phyloP scores from a whole-genome alignment of 768 basidiomycete species.

The Mycena epipterygia region DNA sequence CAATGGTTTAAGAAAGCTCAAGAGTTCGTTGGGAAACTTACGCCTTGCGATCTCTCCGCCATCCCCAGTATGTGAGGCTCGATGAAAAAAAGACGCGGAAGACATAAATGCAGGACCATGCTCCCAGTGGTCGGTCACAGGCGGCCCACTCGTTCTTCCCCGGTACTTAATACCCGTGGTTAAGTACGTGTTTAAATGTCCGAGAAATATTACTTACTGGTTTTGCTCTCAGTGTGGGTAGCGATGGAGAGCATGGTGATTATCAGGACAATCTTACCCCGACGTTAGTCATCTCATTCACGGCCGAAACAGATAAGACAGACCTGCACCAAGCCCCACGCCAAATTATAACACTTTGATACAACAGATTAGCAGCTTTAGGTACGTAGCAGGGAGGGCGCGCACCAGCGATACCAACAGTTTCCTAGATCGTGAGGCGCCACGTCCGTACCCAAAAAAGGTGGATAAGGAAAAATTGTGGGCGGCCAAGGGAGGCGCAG shows the following conservation, averaged over 20 bases:
- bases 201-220: constrained; percentile 21
- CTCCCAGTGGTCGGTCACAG: constrained; percentile 67
- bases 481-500: constrained; percentile 40
- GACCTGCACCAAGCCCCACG: constrained; percentile 65
- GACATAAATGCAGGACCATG: constrained; percentile 71
- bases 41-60: constrained; percentile 48
- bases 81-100: constrained; percentile 59
- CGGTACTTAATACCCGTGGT: constrained; percentile 18
- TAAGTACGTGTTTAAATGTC: not conserved
- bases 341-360: constrained; percentile 59
- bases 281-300: constrained; percentile 7
- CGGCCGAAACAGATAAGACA: constrained; percentile 32
- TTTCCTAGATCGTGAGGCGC: constrained; percentile 61
- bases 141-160: constrained; percentile 63
- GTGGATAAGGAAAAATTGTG: constrained; percentile 44
- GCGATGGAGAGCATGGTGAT: constrained; percentile 61
- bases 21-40: constrained; percentile 34
- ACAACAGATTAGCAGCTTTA: no score
- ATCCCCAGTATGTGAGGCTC: constrained; percentile 66
- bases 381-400: no score
- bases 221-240: constrained; percentile 59
- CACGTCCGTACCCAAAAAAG: constrained; percentile 66
- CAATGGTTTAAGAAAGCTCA: constrained; percentile 7
- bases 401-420: constrained; percentile 62
- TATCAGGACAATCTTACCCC: constrained; percentile 62